Conservation (phyloP, 2,329 filamentous ascomycete genomes). For the Coniochaeta prunicola region DNA sequence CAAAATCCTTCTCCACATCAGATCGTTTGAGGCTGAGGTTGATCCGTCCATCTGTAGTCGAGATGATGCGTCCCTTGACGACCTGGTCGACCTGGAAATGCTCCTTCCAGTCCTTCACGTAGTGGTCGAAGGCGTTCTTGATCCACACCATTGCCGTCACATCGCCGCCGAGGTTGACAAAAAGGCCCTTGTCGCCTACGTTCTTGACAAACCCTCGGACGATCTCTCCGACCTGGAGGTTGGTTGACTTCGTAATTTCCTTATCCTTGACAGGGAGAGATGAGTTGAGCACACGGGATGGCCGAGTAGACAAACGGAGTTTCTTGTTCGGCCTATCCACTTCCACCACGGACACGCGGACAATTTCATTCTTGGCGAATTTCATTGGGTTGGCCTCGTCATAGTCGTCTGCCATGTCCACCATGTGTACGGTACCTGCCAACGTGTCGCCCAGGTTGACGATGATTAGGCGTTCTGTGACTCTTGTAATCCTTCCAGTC, state of each 20-base stretch:
- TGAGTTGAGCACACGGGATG: conserved; percentile 84
- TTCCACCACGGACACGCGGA: conserved; percentile 78
- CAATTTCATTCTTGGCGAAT: conserved; percentile 76
- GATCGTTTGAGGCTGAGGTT: conserved; percentile 86
- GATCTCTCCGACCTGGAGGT: conserved; percentile 70
- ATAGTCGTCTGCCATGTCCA: conserved; percentile 83
- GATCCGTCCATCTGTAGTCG: conserved; percentile 62
- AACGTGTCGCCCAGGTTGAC: conserved; percentile 78
- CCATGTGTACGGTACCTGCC: conserved; percentile 71
- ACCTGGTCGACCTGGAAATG: conserved; percentile 83
- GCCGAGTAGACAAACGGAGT: conserved; percentile 71
- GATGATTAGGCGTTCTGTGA: conserved; percentile 74
- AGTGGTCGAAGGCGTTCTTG: conserved; percentile 82
- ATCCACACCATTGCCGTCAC: conserved; percentile 80
- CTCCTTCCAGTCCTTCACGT: conserved; percentile 92
- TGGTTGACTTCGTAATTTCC: conserved; percentile 64
- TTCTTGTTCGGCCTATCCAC: conserved; percentile 81
- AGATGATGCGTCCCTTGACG: conserved; percentile 76
- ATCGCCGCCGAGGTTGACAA: conserved; percentile 74
- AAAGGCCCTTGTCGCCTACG: conserved; percentile 81
- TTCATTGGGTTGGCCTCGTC: conserved; percentile 67
- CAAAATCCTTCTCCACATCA: conserved; percentile 71
- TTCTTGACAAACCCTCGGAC: conserved; percentile 90
- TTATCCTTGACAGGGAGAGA: conserved; percentile 72
- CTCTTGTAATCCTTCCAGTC: conserved; percentile 75